Conservation (phyloP, 1,284 basidiomycete species). For the Boletus hoseneyae region DNA sequence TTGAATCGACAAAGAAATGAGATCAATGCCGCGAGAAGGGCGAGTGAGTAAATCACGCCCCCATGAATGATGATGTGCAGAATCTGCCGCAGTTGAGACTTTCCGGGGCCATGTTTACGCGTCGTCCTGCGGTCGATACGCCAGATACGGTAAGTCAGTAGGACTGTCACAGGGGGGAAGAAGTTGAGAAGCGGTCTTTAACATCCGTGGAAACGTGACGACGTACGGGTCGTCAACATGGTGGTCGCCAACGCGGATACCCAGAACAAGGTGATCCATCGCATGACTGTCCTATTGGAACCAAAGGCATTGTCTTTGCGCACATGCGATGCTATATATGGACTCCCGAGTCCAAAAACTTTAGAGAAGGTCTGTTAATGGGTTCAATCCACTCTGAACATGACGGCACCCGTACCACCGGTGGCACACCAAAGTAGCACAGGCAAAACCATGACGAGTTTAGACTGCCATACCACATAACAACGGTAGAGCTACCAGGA, state of each 20-base stretch:
- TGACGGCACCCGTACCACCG: slow-evolving; percentile 9
- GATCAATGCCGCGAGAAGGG: slow-evolving; percentile 17
- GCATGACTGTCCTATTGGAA: not conserved
- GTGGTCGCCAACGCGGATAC: slow-evolving; percentile 18
- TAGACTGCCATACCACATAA: slow-evolving; percentile 23
- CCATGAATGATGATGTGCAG: slow-evolving; percentile 24
- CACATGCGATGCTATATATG: slow-evolving; percentile 5
- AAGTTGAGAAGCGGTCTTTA: not conserved
- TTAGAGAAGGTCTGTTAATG: not conserved
- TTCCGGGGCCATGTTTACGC: not conserved
- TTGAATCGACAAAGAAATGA: slow-evolving; percentile 9
- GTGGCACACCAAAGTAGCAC: slow-evolving; percentile 18
- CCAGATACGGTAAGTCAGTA: slow-evolving; percentile 27
- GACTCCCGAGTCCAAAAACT: slow-evolving; percentile 21
- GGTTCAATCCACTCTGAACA: not conserved
- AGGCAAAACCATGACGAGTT: slow-evolving; percentile 19
- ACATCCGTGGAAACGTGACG: not conserved
- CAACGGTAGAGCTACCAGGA: slow-evolving; percentile 24
- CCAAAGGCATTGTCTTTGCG: slow-evolving; percentile 4
- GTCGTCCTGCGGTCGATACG: slow-evolving; percentile 12
- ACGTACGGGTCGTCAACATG: slow-evolving; percentile 21
- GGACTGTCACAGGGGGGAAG: slow-evolving; percentile 1
- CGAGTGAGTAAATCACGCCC: slow-evolving; percentile 22
- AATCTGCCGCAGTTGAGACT: slow-evolving; percentile 17
- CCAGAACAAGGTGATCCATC: slow-evolving; percentile 22